phyloP scores from a whole-genome alignment of 305 asterid genomes.

The Fraxinus nigra region DNA sequence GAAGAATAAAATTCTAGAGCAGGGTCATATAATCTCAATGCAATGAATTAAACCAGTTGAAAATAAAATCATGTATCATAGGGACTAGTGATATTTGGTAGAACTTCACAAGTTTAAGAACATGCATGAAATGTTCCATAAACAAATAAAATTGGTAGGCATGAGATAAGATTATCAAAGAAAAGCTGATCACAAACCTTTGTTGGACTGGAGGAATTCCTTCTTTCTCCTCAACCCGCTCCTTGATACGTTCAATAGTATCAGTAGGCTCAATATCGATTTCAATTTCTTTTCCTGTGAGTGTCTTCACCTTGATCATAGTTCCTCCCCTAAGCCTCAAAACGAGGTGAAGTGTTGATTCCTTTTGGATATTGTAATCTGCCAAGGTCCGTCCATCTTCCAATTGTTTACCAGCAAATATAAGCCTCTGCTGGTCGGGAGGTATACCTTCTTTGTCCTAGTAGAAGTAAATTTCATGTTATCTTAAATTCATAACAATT shows the following conservation, averaged over 20 bases:
- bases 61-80: background rate
- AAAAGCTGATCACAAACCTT: conserved; percentile 40
- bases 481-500: background rate
- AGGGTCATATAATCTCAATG: background rate
- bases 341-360: conserved; percentile 75
- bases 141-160: background rate
- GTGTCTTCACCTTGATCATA: conserved; percentile 88
- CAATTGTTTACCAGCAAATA: conserved; percentile 78
- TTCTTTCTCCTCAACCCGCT: conserved; percentile 84
- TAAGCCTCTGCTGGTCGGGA: conserved; percentile 76
- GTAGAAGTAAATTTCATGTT: conserved; percentile 1
- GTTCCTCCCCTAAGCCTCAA: conserved; percentile 85
- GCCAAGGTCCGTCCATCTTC: conserved; percentile 83
- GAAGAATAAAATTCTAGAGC: background rate
- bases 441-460: conserved; percentile 91
- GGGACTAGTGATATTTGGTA: background rate
- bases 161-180: background rate
- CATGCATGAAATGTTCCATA: background rate
- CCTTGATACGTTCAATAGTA: conserved; percentile 78
- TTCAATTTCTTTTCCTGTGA: conserved; percentile 82
- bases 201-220: conserved; percentile 83
- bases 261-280: conserved; percentile 83
- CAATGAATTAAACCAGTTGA: background rate
- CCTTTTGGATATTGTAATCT: conserved; percentile 73
- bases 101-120: background rate